Evolutionary conservation across 108 stramenopile genomes (phyloP).

Genomic region (Cyclotella baltica): DNA sequence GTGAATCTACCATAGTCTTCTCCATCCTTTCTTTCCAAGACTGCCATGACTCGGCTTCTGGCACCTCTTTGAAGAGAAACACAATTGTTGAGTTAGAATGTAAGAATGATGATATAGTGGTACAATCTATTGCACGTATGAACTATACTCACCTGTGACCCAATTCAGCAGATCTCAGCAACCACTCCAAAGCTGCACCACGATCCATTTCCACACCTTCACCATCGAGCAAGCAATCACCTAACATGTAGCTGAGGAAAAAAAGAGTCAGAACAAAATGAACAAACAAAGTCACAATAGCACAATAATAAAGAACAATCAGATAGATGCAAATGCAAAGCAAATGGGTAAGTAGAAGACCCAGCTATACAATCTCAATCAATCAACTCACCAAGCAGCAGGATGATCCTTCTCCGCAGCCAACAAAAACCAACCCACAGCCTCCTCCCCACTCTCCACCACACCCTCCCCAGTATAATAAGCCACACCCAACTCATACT

Average conservation of each 20-base stretch:
- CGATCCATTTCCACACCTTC: conserved; percentile 55
- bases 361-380: neutral
- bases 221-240: conserved; percentile 71
- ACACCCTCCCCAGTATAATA: conserved; percentile 68
- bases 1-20: conserved; percentile 53
- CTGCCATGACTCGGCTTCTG: conserved; percentile 60
- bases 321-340: neutral
- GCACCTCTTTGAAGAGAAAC: conserved; percentile 40
- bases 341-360: neutral
- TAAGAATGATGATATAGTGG: neutral
- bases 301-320: neutral
- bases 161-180: conserved; percentile 62
- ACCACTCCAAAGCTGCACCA: conserved; percentile 63
- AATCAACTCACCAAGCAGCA: conserved; percentile 45
- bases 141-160: conserved; percentile 50
- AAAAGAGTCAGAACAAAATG: neutral
- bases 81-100: neutral
- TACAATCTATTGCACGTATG: neutral
- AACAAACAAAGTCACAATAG: neutral
- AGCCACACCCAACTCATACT: conserved; percentile 66
- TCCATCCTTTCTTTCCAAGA: conserved; percentile 55
- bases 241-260: conserved; percentile 61
- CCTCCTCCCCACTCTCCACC: conserved; percentile 56
- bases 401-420: conserved; percentile 64
- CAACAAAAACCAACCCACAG: conserved; percentile 46